A percentile compares a stretch with the other conserved stretches of the same genome.
Evolutionary conservation across 306 rosid species (phyloP).

Genomic region (Trifolium pratense): DNA sequence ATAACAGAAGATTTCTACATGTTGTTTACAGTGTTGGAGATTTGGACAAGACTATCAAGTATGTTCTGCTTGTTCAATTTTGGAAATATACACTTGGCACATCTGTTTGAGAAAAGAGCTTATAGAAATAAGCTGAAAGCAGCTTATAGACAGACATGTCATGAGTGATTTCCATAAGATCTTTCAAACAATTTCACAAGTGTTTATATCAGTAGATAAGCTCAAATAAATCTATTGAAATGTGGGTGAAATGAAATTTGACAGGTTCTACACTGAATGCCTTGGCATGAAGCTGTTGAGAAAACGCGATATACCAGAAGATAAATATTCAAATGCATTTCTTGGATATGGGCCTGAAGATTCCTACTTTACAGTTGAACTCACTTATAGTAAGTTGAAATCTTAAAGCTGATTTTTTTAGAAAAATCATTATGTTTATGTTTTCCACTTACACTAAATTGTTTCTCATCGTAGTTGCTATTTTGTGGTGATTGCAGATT

Average conservation of each 20-base stretch:
- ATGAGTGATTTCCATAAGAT: neutral
- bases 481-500: conserved; percentile 59
- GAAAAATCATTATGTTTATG: neutral
- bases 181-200: neutral
- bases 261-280: conserved; percentile 90
- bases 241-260: conserved; percentile 28
- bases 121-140: neutral
- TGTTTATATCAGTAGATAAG: neutral
- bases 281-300: conserved; percentile 91
- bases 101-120: neutral
- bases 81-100: neutral
- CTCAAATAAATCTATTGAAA: too few relatives aligned
- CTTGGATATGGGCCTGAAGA: conserved; percentile 96
- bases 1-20: conserved; percentile 77
- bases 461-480: conserved; percentile 7
- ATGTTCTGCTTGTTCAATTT: conserved; percentile 23
- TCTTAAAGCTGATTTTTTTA: conserved; percentile 18
- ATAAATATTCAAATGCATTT: conserved; percentile 84
- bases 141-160: neutral
- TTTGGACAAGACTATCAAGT: conserved; percentile 87
- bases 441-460: conserved; percentile 6
- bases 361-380: conserved; percentile 82
- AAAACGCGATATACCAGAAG: conserved; percentile 90
- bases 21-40: conserved; percentile 86
- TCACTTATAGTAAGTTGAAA: conserved; percentile 75